Evolutionary conservation across 495 filamentous ascomycete genomes (phyloP).

Genomic region (Aspergillus bertholletiae): DNA sequence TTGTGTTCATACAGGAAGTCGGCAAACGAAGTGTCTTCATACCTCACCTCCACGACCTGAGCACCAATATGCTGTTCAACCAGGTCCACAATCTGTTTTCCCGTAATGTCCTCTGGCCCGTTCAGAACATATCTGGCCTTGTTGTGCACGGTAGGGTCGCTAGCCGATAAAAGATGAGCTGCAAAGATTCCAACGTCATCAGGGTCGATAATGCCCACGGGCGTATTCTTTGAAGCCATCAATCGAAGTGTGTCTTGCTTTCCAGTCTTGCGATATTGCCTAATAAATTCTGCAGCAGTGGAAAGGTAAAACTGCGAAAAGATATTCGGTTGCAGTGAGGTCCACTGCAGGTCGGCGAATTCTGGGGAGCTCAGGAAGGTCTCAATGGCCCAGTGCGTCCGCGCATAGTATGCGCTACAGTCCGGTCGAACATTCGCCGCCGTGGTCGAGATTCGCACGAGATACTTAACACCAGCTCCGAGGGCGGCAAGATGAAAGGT

Average conservation of each 20-base stretch:
- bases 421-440: constrained; percentile 41
- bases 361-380: constrained; percentile 33
- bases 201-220: constrained; percentile 34
- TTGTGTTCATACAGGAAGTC: constrained; percentile 19
- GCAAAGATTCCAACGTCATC: constrained; percentile 38
- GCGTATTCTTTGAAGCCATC: constrained; percentile 28
- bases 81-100: constrained; percentile 33
- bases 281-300: constrained; percentile 26
- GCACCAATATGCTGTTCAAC: constrained; percentile 38
- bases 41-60: constrained; percentile 31
- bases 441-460: constrained; percentile 45
- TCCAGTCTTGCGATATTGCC: constrained; percentile 35
- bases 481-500: constrained; percentile 35
- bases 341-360: constrained; percentile 40
- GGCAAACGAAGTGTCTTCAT: constrained; percentile 32
- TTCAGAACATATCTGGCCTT: constrained; percentile 40
- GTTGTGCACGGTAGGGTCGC: constrained; percentile 31
- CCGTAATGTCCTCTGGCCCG: constrained; percentile 41
- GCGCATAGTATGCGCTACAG: constrained; percentile 35
- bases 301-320: constrained; percentile 25
- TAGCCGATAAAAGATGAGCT: constrained; percentile 32
- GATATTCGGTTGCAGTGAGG: constrained; percentile 42
- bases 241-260: constrained; percentile 27
- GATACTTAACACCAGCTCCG: constrained; percentile 41
- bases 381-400: constrained; percentile 46